A percentile compares a stretch with the other conserved stretches of the same genome.
Evolutionary conservation across 202 grass and related monocot species (phyloP).

Genomic region (Miscanthus sacchariflorus): DNA sequence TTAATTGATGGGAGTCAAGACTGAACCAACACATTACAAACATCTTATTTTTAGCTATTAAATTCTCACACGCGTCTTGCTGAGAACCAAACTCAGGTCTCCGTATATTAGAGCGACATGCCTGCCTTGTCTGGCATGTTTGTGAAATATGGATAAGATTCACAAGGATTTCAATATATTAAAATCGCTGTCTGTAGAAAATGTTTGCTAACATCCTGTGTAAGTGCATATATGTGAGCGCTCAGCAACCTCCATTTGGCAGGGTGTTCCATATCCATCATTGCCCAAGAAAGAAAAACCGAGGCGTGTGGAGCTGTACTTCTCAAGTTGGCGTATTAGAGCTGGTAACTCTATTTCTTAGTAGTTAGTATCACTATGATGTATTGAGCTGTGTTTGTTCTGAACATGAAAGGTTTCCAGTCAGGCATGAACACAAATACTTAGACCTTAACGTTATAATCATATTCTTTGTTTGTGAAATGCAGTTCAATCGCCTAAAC

Average conservation of each 20-base stretch:
- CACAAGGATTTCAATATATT: conserved; percentile 33
- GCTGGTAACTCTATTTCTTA: conserved; percentile 61
- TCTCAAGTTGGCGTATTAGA: conserved; percentile 97
- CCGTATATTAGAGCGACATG: not conserved
- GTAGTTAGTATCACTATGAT: conserved; percentile 12
- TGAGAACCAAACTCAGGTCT: conserved; percentile 13
- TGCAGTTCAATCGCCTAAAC: conserved; percentile 46
- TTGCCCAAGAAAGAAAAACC: conserved; percentile 93
- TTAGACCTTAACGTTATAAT: conserved; percentile 20
- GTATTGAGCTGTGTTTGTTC: conserved; percentile 9
- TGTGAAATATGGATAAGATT: conserved; percentile 8
- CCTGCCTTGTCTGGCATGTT: conserved; percentile 27
- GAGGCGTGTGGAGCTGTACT: conserved; percentile 91
- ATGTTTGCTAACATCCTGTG: conserved; percentile 9
- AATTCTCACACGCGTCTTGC: conserved; percentile 6
- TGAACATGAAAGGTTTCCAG: not conserved
- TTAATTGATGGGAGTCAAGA: conserved; percentile 10
- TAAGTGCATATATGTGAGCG: conserved; percentile 22
- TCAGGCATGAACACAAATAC: conserved; percentile 2
- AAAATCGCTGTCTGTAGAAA: not conserved
- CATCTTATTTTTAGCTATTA: not conserved
- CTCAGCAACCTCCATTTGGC: conserved; percentile 37
- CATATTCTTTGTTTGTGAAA: conserved; percentile 28
- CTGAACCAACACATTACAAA: not conserved
- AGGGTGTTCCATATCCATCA: conserved; percentile 88